Base-by-base conservation (phyloP, 345 rosid genomes). In the Salix viminalis region DNA sequence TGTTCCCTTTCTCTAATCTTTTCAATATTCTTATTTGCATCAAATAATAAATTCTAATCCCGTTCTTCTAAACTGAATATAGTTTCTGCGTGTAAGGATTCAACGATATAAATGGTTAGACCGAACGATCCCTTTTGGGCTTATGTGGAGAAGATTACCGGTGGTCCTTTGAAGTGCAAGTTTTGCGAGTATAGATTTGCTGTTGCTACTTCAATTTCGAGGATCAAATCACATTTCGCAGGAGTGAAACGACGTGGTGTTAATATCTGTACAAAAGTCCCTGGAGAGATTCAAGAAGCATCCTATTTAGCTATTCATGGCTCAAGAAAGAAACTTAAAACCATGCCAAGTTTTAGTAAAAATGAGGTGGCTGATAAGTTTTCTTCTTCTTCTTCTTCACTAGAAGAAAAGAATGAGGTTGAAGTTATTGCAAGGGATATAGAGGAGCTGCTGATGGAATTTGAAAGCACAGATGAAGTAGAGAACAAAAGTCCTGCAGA, bases 181-280 rank as follows among this genome's bases (percentile, higher is more conserved):
- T 79, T 60, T 65, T 79, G 75, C 23, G 42, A 52, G 41, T 61
- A 11, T 58, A 23, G 10, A 58, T 58, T 58, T 58, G 64, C 64
- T 58, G 28, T 11, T 58, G 64, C 64, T 23, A 58, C 64, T 58
- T 58, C 64, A 58, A 67, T 68, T 26, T n/a, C 36, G 19, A 79
- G 69, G 34, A 2, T 78, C 12, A 72, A 73, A 32, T 65, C 76
- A n/a, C 74, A 69, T 71, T 37, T 34, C 0, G 41, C 70, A 5
- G 75, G 68, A 62, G 41, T 74, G 16, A 26, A 41, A 16, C 58
- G 77, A 10, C 60, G 70, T 1, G 77, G 46, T 2, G 16, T 74
- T 39, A 64, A 41, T 64, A 30, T 74, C 19, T 74, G 77, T 15
- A 5, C 60, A 5, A 7, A 62, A 74, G 77, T 74, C 16, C 77